Percentiles rank a stretch among this genome's conserved stretches.
Evolutionary conservation across 352 stramenopile genomes (phyloP).

Genomic region (Phytophthora podocarpi): DNA sequence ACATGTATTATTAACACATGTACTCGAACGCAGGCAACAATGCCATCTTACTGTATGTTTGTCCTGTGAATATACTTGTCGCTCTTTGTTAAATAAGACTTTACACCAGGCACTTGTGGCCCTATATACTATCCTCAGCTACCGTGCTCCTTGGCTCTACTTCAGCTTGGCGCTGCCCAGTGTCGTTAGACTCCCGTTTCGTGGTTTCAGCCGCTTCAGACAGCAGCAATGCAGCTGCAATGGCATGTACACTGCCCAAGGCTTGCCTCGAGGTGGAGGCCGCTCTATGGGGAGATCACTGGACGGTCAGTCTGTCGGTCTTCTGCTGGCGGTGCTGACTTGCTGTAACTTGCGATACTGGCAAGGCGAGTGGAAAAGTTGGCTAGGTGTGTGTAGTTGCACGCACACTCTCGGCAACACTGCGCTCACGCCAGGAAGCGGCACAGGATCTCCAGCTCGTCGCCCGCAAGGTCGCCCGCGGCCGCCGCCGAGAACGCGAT

Average conservation of each 20-base stretch:
- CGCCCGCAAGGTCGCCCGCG: conserved; percentile 25
- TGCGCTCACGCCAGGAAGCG: conserved; percentile 44
- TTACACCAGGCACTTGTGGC: neutral
- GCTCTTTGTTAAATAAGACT: conserved; percentile 12
- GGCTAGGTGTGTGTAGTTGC: too few species aligned
- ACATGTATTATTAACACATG: too few species aligned
- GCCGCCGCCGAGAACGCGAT: conserved; percentile 31
- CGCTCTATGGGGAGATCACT: neutral
- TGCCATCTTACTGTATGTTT: neutral
- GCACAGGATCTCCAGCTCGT: conserved; percentile 51
- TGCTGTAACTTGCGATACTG: neutral
- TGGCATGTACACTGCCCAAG: neutral
- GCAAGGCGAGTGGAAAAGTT: neutral
- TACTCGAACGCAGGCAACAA: too few species aligned
- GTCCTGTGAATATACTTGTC: neutral
- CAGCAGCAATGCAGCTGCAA: neutral
- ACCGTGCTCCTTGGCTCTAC: neutral
- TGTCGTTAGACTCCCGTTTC: neutral
- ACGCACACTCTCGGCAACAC: neutral
- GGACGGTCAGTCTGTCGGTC: neutral
- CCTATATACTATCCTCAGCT: neutral
- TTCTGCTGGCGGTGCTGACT: neutral
- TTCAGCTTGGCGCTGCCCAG: neutral
- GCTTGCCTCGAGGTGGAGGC: neutral
- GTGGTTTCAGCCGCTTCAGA: neutral